Evolutionary conservation across 2,329 filamentous ascomycete species (phyloP).

Genomic region (Ophiostoma himal-ulmi): DNA sequence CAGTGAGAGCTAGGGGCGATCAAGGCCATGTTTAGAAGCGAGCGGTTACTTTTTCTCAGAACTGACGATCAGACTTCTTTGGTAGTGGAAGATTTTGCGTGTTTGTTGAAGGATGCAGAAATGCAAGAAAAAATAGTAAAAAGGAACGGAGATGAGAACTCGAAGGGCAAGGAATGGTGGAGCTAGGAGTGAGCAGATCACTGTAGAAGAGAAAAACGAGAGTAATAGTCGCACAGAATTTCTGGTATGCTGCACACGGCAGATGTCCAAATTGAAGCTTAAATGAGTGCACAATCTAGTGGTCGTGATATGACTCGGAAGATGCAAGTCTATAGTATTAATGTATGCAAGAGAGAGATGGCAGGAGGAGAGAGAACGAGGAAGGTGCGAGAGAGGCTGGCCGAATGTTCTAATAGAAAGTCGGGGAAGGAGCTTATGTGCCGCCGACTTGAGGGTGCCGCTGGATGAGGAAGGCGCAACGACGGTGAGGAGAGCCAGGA

Average conservation of each 20-base stretch:
- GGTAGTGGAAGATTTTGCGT: neutral
- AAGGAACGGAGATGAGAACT: neutral
- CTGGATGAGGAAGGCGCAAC: neutral
- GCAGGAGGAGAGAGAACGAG: conserved; percentile 1
- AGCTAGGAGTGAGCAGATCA: neutral
- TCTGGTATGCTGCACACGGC: neutral
- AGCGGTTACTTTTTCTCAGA: neutral
- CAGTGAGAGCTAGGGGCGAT: conserved; percentile 16
- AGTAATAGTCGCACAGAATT: neutral
- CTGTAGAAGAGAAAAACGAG: neutral
- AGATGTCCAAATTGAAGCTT: neutral
- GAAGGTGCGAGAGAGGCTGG: conserved; percentile 6
- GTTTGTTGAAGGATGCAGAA: neutral
- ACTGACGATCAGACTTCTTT: neutral
- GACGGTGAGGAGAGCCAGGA: neutral
- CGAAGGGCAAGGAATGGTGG: neutral
- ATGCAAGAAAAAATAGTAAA: neutral
- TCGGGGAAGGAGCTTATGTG: neutral
- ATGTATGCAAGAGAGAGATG: neutral
- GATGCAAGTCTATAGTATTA: neutral
- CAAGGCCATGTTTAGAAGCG: conserved; percentile 12
- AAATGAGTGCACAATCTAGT: neutral
- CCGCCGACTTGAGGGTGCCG: neutral
- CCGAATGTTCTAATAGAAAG: neutral
- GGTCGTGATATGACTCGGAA: neutral